phyloP scores from a whole-genome alignment of 108 stramenopile genomes.

The Aurantiochytrium sp. region DNA sequence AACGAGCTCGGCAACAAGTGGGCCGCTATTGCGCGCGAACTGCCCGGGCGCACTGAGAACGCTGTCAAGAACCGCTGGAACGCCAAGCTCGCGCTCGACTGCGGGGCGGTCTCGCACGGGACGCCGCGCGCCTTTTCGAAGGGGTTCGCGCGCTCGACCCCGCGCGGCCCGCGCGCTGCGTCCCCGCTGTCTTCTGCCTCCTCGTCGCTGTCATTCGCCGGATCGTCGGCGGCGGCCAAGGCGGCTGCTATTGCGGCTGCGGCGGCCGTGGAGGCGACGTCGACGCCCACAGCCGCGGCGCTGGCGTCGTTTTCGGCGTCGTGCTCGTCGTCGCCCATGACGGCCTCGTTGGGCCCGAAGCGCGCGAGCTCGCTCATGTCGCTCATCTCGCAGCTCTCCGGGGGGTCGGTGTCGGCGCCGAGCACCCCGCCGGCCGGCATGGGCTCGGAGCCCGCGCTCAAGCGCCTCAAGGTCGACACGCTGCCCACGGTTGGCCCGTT shows the following conservation, averaged over 20 bases:
- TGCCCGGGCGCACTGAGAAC: slow-evolving; percentile 38
- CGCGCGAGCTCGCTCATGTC: neutral
- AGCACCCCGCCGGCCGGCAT: neutral
- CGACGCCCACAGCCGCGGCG: neutral
- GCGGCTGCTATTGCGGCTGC: no score
- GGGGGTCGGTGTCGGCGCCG: neutral
- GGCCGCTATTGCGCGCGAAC: slow-evolving; percentile 36
- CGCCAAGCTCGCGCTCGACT: slow-evolving; percentile 24
- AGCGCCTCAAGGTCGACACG: neutral
- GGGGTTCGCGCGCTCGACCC: neutral
- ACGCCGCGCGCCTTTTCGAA: neutral
- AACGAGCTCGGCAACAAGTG: slow-evolving; percentile 43
- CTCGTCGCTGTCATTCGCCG: no score
- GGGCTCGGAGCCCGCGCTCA: neutral
- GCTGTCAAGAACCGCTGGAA: slow-evolving; percentile 48
- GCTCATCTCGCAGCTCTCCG: neutral
- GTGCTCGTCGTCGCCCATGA: neutral
- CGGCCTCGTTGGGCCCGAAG: neutral
- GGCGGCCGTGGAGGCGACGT: no score
- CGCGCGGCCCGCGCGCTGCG: neutral
- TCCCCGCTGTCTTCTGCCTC: neutral
- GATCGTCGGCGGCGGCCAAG: no score
- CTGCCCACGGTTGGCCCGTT: neutral
- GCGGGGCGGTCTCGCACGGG: neutral
- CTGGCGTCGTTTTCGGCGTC: neutral